A percentile compares a stretch with the other conserved stretches of the same genome.
Conservation (phyloP, 345 rosid species). For the Arabidopsis arenosa region DNA sequence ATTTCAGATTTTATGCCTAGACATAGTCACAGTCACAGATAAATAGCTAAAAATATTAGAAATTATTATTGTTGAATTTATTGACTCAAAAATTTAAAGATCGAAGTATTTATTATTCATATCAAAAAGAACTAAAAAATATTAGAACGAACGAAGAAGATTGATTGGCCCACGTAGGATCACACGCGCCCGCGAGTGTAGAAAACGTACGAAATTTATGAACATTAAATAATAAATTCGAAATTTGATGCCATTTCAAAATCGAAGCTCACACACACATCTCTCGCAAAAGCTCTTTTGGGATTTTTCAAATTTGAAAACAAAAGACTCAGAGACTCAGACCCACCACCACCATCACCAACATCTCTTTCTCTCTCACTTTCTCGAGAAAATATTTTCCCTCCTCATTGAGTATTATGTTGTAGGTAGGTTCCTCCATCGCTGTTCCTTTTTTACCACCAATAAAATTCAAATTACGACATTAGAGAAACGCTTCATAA, state of each 20-base stretch:
- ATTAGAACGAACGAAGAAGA: no score
- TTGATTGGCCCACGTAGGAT: not conserved
- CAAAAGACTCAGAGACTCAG: constrained; percentile 4
- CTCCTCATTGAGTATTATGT: not conserved
- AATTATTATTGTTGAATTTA: no score
- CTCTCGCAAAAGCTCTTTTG: not conserved
- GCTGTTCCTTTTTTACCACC: constrained; percentile 17
- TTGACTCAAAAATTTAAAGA: no score
- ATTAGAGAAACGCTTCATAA: not conserved
- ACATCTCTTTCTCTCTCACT: not conserved
- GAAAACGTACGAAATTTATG: constrained; percentile 4
- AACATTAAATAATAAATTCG: not conserved
- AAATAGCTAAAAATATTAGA: no score
- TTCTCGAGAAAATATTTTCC: constrained; percentile 6
- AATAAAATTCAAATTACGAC: not conserved
- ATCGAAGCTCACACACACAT: not conserved
- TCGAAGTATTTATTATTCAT: no score
- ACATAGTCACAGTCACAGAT: no score
- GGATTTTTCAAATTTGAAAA: constrained; percentile 21
- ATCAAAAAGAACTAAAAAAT: no score
- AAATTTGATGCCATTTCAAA: not conserved
- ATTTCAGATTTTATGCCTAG: no score
- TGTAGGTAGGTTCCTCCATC: constrained; percentile 24
- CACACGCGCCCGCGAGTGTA: constrained; percentile 19
- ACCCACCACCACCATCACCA: constrained; percentile 16